A percentile compares a stretch with the other conserved stretches of the same genome.
Conservation (phyloP, 2,329 filamentous ascomycete species). For the Bipolaris oryzae region DNA sequence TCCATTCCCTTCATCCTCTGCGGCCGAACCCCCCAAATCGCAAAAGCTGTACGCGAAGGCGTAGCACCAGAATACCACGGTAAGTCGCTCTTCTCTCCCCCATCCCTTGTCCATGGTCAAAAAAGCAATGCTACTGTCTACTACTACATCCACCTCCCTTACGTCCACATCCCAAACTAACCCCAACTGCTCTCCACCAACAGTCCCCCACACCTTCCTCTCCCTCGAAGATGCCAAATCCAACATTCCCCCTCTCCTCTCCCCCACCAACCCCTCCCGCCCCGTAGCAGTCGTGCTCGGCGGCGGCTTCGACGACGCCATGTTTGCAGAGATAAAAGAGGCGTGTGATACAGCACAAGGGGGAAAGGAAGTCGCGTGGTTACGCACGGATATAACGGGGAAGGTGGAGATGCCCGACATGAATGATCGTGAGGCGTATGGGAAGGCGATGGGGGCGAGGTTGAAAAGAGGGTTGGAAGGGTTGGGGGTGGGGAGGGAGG, state of each 20-base stretch:
- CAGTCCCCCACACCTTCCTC: conserved; percentile 22
- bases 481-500: conserved; percentile 10
- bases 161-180: too few relatives aligned
- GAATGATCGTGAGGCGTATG: conserved; percentile 14
- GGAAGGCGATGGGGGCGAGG: conserved; percentile 6
- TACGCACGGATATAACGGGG: conserved; percentile 8
- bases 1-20: too few relatives aligned
- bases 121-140: too few relatives aligned
- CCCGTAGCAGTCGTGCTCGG: conserved; percentile 1
- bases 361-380: conserved; percentile 12
- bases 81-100: too few relatives aligned
- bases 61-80: too few relatives aligned
- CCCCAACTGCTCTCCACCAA: too few relatives aligned
- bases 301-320: conserved; percentile 1
- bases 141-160: too few relatives aligned
- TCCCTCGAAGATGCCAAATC: conserved; percentile 10
- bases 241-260: conserved; percentile 14
- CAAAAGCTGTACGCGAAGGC: too few relatives aligned
- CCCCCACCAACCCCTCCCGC: neutral
- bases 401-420: conserved; percentile 6
- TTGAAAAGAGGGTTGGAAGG: conserved; percentile 15
- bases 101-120: too few relatives aligned
- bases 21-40: too few relatives aligned
- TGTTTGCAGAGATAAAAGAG: conserved; percentile 1
- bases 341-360: conserved; percentile 4